Evolutionary conservation across 1,139 yeast species (phyloP).

Genomic region (Chernovozyma sophiae-reginae): DNA sequence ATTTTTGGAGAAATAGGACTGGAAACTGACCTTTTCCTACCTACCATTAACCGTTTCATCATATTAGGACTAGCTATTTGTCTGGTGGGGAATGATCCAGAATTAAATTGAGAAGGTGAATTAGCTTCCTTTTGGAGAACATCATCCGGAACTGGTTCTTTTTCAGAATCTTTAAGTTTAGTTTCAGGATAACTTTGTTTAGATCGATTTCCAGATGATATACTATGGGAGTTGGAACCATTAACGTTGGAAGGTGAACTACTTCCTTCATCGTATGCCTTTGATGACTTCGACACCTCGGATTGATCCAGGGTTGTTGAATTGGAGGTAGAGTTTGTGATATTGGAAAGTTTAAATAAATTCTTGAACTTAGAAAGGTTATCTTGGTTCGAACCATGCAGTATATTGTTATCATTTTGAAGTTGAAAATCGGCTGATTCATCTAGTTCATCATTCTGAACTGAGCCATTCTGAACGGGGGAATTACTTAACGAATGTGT

Average conservation of each 20-base stretch:
- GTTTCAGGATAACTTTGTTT: background rate
- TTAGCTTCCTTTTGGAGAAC: background rate
- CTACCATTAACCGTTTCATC: conserved; percentile 15
- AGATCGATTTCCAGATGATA: background rate
- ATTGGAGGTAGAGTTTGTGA: background rate
- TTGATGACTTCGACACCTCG: background rate
- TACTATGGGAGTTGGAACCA: background rate
- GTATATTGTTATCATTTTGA: background rate
- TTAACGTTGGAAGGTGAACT: background rate
- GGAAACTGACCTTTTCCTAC: conserved; percentile 24
- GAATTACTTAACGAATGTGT: background rate
- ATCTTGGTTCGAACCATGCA: background rate
- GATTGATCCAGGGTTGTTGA: background rate
- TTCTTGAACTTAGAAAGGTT: conserved; percentile 20
- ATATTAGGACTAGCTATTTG: conserved; percentile 9
- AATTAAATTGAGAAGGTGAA: conserved; percentile 2
- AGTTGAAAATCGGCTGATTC: background rate
- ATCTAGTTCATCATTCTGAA: background rate
- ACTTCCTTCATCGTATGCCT: background rate
- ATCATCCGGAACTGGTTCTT: background rate
- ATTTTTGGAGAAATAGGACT: conserved; percentile 11
- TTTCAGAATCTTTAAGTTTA: background rate
- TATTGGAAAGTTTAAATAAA: conserved; percentile 18
- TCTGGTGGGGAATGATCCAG: conserved; percentile 4
- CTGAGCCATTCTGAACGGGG: background rate